Evolutionary conservation across 2,329 filamentous ascomycete genomes (phyloP).

Genomic region (Diplocarpon mali): DNA sequence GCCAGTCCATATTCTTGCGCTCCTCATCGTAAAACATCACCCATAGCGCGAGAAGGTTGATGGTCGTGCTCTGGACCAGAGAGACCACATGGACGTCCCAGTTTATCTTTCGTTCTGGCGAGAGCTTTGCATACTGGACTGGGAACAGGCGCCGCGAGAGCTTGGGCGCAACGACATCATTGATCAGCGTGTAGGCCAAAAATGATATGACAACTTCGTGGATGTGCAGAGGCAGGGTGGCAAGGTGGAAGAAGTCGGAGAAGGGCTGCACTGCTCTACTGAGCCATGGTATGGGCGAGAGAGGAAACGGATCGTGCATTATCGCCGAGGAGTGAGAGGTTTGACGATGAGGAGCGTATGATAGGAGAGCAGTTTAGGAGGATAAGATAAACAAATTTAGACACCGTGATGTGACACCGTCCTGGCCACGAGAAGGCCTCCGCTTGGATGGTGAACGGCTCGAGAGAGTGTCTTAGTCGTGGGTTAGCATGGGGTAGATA

Average conservation of each 20-base stretch:
- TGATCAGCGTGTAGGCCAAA: slow-evolving; percentile 57
- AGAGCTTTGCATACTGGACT: slow-evolving; percentile 49
- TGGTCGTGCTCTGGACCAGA: slow-evolving; percentile 63
- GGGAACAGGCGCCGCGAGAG: slow-evolving; percentile 54
- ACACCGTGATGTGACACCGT: neutral
- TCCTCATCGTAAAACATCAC: slow-evolving; percentile 60
- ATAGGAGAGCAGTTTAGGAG: neutral
- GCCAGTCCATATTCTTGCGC: slow-evolving; percentile 51
- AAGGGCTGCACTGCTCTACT: slow-evolving; percentile 47
- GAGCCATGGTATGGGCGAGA: slow-evolving; percentile 45
- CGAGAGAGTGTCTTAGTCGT: too few species aligned
- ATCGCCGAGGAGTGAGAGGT: slow-evolving; percentile 2
- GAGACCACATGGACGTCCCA: slow-evolving; percentile 84
- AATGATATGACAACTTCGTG: slow-evolving; percentile 64
- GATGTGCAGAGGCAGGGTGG: slow-evolving; percentile 62
- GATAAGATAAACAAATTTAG: neutral
- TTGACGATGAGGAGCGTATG: slow-evolving; percentile 1
- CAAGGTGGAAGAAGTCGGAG: slow-evolving; percentile 49
- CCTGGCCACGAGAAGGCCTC: neutral
- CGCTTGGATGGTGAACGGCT: too few species aligned
- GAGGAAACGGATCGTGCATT: slow-evolving; percentile 64
- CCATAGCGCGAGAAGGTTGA: slow-evolving; percentile 64
- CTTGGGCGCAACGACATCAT: slow-evolving; percentile 53
- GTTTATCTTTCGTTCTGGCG: slow-evolving; percentile 54
- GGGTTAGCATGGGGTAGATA: too few species aligned